Base-by-base conservation (phyloP, 352 stramenopile genomes). In the Phytophthora pseudosyringae region DNA sequence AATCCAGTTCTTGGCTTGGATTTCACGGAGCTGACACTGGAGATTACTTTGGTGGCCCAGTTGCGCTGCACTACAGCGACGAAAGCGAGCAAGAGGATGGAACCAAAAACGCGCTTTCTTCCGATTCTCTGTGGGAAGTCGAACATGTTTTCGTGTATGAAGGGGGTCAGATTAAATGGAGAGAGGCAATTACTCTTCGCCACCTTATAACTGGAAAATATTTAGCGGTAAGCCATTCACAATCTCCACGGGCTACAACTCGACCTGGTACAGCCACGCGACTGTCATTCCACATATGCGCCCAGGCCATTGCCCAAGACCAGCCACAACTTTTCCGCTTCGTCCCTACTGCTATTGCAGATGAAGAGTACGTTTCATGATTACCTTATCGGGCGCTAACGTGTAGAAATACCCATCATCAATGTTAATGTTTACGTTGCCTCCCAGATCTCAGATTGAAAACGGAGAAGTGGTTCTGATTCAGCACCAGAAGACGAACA, bases 81-180 rank as follows among this genome's bases (percentile, higher is more conserved):
- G 78, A 88, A 45, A 74, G 67, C 16, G 64, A 79, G 4, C 44
- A 71, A 29, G 75, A 82, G 26, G 60, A 73, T 29, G 70, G 71
- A 13, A 59, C 51, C 0, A 71, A 71, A 21, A 61, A 58, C 12
- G 48, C 59, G 12, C 48, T 84, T 3, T 84, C 81, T 0, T 69
- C 73, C 12, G 76, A 90, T 47, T 86, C 80, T 25, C 52, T 90
- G 18, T 92, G 83, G 83, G 79, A 89, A 62, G 49, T 92, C 6
- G 80, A 90, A 45, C 71, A 66, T 18, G 56, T 78, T 33, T 78
- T 58, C 11, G 56, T 75, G 10, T 86, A 75, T 57, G 76, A 89
- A 67, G 84, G 84, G 1, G 83, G 84, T 4, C 64, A 72, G 52
- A 73, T 90, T 15, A 73, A 71, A 13, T 93, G 84, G 80, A 75